Evolutionary conservation across 2,329 filamentous ascomycete species (phyloP).

Genomic region (Thelonectria discophora): DNA sequence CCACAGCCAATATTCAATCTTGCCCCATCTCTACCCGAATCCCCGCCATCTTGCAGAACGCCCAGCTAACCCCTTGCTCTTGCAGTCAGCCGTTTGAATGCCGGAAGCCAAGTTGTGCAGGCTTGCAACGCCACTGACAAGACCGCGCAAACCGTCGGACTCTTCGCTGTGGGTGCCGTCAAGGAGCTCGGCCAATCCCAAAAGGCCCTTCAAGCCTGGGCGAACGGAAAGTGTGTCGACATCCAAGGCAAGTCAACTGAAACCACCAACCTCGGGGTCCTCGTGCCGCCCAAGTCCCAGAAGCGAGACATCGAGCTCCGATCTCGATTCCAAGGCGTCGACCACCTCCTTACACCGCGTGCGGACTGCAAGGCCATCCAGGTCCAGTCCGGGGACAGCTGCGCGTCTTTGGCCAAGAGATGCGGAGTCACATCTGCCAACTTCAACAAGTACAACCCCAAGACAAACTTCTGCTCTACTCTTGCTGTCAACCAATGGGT

Average conservation of each 20-base stretch:
- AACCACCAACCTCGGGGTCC: slow-evolving; percentile 29
- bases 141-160: slow-evolving; percentile 30
- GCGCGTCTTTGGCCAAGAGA: slow-evolving; percentile 46
- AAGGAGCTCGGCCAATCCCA: slow-evolving; percentile 27
- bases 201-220: slow-evolving; percentile 32
- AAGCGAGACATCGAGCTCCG: slow-evolving; percentile 28
- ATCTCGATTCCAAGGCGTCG: slow-evolving; percentile 29
- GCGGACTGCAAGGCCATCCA: slow-evolving; percentile 40
- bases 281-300: slow-evolving; percentile 27
- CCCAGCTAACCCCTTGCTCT: not conserved
- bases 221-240: slow-evolving; percentile 33
- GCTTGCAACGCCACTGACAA: slow-evolving; percentile 33
- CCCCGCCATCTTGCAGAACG: not conserved
- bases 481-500: slow-evolving; percentile 47
- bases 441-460: slow-evolving; percentile 51
- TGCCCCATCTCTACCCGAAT: not conserved
- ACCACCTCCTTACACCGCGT: slow-evolving; percentile 29
- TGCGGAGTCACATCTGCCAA: slow-evolving; percentile 51
- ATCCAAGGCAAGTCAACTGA: slow-evolving; percentile 19
- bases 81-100: slow-evolving; percentile 25
- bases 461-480: slow-evolving; percentile 44
- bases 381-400: slow-evolving; percentile 49
- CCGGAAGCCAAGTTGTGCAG: slow-evolving; percentile 34
- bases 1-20: not conserved
- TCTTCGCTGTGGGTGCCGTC: slow-evolving; percentile 34